Conservation (phyloP, 1,284 basidiomycete species). For the Amylostereum areolatum region DNA sequence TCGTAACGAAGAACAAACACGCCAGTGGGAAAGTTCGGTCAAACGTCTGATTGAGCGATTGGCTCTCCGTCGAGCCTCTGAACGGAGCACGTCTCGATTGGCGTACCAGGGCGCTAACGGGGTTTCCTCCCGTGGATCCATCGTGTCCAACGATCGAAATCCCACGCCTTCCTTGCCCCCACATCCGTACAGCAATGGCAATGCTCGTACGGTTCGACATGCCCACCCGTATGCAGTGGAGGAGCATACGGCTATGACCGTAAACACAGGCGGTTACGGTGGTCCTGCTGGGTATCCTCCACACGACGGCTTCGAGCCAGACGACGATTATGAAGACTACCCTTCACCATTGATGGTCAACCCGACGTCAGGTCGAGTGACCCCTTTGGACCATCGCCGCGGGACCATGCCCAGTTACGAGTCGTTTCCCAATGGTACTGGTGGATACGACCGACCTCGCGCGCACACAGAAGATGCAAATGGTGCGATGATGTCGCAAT, state of each 20-base stretch:
- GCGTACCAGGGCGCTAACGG: constrained; percentile 34
- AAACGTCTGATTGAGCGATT: constrained; percentile 80
- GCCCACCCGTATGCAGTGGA: constrained; percentile 17
- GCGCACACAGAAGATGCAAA: constrained; percentile 72
- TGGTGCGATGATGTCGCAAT: constrained; percentile 59
- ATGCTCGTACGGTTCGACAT: constrained; percentile 17
- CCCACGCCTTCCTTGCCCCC: neutral
- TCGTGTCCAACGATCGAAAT: neutral
- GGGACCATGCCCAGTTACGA: constrained; percentile 44
- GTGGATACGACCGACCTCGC: constrained; percentile 48
- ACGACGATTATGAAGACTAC: constrained; percentile 74
- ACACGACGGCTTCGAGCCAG: constrained; percentile 59
- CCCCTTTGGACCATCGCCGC: constrained; percentile 53
- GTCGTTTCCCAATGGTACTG: constrained; percentile 34
- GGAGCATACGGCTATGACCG: no score
- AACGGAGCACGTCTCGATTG: constrained; percentile 43
- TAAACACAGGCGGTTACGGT: constrained; percentile 20
- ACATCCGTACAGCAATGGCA: constrained; percentile 20
- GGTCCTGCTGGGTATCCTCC: constrained; percentile 58
- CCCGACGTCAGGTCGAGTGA: constrained; percentile 59
- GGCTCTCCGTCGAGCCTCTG: constrained; percentile 55
- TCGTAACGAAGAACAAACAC: constrained; percentile 88
- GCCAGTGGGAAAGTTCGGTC: constrained; percentile 88
- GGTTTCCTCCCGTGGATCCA: neutral
- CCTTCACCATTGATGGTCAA: constrained; percentile 38